Evolutionary conservation across 495 filamentous ascomycete genomes (phyloP).

Genomic region (Penicillium cosmopolitanum): DNA sequence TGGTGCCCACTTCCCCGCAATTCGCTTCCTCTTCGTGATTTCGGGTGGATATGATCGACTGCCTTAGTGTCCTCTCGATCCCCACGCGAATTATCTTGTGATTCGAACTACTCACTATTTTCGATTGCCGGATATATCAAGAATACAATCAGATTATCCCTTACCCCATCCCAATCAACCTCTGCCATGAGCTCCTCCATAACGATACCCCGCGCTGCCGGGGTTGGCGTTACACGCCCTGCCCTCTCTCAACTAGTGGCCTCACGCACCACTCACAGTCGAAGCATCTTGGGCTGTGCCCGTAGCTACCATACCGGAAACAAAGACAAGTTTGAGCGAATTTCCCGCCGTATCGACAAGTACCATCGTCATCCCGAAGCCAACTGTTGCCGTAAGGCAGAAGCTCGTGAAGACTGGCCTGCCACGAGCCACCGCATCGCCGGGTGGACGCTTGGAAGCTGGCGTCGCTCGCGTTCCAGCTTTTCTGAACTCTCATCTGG

Average conservation of each 20-base stretch:
- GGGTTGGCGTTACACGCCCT: conserved; percentile 14
- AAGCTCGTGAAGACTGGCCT: conserved; percentile 14
- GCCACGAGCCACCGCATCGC: conserved; percentile 12
- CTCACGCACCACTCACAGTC: conserved; percentile 11
- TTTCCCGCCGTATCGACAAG: conserved; percentile 18
- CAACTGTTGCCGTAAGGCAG: conserved; percentile 17
- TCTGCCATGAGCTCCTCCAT: conserved; percentile 26
- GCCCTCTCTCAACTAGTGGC: conserved; percentile 18
- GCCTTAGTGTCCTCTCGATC: conserved; percentile 8
- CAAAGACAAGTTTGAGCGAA: conserved; percentile 19
- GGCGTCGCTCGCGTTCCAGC: conserved; percentile 17
- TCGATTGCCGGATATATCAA: not conserved
- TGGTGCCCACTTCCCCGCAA: conserved; percentile 13
- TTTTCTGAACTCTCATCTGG: conserved; percentile 18
- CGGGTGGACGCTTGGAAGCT: conserved; percentile 11
- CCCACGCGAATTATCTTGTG: conserved; percentile 11
- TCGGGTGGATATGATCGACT: conserved; percentile 27
- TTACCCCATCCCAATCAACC: not conserved
- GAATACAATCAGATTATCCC: not conserved
- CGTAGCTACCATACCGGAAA: conserved; percentile 13
- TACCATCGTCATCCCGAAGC: conserved; percentile 19
- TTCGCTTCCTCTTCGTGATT: conserved; percentile 14
- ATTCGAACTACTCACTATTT: not conserved
- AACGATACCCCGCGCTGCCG: conserved; percentile 15
- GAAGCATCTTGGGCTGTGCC: conserved; percentile 19